These are phyloP conservation scores for Phytophthora sp. DNA, from an alignment of 352 stramenopile genomes.

Conservation along the genomic window DNA sequence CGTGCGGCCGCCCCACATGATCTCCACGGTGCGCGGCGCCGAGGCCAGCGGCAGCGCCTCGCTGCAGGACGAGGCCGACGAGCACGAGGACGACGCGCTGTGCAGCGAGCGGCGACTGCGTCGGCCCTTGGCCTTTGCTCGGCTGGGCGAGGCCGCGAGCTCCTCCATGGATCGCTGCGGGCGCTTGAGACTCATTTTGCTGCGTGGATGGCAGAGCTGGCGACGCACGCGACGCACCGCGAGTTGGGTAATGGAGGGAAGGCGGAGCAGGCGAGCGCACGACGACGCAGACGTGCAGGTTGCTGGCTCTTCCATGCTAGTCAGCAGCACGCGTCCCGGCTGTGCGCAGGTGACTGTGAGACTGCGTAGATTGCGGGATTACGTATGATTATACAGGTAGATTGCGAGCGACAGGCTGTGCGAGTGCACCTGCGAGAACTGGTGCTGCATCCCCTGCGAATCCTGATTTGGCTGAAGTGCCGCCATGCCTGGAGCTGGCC, in stretches of 20 bases:
- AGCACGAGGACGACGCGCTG: constrained; percentile 9
- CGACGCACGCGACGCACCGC: background rate
- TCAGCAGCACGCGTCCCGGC: constrained; percentile 1
- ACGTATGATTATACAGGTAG: background rate
- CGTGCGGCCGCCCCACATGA: constrained; percentile 65
- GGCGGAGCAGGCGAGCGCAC: background rate
- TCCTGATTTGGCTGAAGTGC: too few species aligned
- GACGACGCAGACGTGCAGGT: background rate
- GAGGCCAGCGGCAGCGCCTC: constrained; percentile 20
- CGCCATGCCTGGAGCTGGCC: too few species aligned
- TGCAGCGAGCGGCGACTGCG: constrained; percentile 20
- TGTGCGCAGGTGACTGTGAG: constrained; percentile 4
- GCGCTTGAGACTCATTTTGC: constrained; percentile 34
- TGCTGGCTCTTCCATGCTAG: constrained; percentile 16
- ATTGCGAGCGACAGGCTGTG: background rate
- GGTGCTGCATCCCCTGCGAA: too few species aligned
- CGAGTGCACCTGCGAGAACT: constrained; percentile 3
- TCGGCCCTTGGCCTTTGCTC: constrained; percentile 4
- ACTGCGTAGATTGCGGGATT: background rate
- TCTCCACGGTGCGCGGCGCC: constrained; percentile 61
- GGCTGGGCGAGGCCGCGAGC: background rate
- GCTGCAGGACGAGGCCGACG: constrained; percentile 10
- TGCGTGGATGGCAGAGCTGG: background rate
- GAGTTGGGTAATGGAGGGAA: background rate
- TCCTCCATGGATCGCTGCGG: constrained; percentile 17